These are phyloP conservation scores for Pelagomonas calceolata DNA, from an alignment of 108 stramenopile genomes.

Conservation along the genomic window DNA sequence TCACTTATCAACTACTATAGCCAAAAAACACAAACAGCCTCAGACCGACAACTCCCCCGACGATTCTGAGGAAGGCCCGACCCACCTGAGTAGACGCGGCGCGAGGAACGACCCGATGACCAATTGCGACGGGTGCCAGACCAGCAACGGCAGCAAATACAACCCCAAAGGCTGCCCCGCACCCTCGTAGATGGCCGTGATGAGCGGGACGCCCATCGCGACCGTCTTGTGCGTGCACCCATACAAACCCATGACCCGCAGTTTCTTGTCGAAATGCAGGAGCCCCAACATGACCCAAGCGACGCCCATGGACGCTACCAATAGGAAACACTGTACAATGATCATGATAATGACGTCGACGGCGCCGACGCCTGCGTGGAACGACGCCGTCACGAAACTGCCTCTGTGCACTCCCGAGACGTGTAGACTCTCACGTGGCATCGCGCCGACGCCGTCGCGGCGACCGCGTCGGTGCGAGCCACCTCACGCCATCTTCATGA, in stretches of 20 bases:
- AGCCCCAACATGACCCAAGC: slow-evolving; percentile 34
- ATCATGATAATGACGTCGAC: slow-evolving; percentile 26
- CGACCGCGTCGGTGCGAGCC: no score
- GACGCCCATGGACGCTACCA: slow-evolving; percentile 33
- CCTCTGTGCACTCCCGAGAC: no score
- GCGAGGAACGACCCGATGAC: slow-evolving; percentile 44
- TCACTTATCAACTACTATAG: no score
- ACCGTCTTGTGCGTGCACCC: slow-evolving; percentile 60
- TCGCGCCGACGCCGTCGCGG: no score
- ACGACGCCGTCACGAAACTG: no score
- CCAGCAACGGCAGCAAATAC: slow-evolving; percentile 53
- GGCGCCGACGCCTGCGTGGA: neutral
- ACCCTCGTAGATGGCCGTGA: slow-evolving; percentile 48
- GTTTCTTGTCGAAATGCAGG: slow-evolving; percentile 32
- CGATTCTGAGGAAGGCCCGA: no score
- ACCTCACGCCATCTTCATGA: neutral
- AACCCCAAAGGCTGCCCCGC: slow-evolving; percentile 28
- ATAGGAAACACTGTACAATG: slow-evolving; percentile 30
- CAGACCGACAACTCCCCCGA: no score
- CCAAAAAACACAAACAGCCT: no score
- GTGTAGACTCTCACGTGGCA: no score
- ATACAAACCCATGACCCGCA: slow-evolving; percentile 52
- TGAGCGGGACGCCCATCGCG: slow-evolving; percentile 58
- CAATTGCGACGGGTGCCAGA: slow-evolving; percentile 63
- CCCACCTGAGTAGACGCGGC: slow-evolving; percentile 35